Conservation (phyloP, 768 basidiomycete species). For the Hericium erinaceus region DNA sequence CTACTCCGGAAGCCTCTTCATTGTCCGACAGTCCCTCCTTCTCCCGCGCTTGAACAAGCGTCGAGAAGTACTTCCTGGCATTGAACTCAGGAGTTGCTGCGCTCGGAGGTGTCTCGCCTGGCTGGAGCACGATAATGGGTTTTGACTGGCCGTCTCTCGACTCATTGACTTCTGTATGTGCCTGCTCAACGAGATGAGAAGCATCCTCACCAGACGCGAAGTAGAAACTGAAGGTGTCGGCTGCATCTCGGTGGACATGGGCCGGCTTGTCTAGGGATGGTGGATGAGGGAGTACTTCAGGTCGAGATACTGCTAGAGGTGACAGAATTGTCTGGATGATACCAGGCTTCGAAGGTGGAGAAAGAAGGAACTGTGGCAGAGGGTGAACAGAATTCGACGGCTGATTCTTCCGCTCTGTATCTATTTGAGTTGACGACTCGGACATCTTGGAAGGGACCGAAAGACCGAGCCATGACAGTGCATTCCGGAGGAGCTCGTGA, state of each 20-base stretch:
- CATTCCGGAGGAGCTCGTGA: neutral
- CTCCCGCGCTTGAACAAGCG: conserved; percentile 30
- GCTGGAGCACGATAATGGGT: conserved; percentile 37
- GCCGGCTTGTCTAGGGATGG: conserved; percentile 17
- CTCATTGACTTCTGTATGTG: conserved; percentile 31
- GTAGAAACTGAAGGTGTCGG: conserved; percentile 65
- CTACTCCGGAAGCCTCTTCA: conserved; percentile 40
- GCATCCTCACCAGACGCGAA: conserved; percentile 22
- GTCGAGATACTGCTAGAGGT: conserved; percentile 24
- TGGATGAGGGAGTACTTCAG: conserved; percentile 4
- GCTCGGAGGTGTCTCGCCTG: conserved; percentile 36
- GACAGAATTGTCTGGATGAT: conserved; percentile 33
- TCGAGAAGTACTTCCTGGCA: conserved; percentile 46
- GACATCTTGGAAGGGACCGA: neutral
- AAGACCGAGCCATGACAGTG: neutral
- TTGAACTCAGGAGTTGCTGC: conserved; percentile 70
- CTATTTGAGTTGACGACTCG: neutral
- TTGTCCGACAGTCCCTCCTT: conserved; percentile 10
- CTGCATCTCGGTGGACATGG: conserved; percentile 46
- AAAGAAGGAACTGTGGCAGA: conserved; percentile 54
- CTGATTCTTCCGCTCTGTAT: conserved; percentile 26
- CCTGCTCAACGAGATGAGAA: conserved; percentile 21
- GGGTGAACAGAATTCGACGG: conserved; percentile 22
- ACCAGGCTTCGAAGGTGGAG: conserved; percentile 31
- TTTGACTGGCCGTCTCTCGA: neutral